Percentiles rank a stretch among this genome's conserved stretches.
Evolutionary conservation across 345 rosid genomes (phyloP).

Genomic region (Reutealis trisperma): DNA sequence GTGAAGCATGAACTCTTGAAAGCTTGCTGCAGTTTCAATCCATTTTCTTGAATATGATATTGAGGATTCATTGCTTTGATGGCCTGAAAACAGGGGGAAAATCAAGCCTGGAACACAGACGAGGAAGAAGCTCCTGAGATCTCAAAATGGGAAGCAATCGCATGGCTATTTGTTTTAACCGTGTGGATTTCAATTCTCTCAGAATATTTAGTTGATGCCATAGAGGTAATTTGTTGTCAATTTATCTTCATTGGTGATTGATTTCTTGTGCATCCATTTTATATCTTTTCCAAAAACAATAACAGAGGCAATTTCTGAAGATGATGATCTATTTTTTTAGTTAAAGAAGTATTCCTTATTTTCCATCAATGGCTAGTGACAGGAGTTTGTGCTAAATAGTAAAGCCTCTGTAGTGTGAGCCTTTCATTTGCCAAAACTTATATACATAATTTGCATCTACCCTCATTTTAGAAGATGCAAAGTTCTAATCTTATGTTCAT

Average conservation of each 20-base stretch:
- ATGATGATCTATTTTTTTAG: neutral
- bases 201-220: constrained; percentile 46
- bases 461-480: neutral
- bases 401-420: neutral
- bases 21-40: neutral
- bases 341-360: neutral
- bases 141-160: constrained; percentile 44
- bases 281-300: neutral
- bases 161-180: constrained; percentile 46
- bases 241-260: neutral
- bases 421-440: neutral
- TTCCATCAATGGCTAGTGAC: neutral
- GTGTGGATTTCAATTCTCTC: constrained; percentile 48
- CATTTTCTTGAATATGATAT: neutral
- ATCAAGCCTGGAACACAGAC: constrained; percentile 18
- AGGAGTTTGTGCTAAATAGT: neutral
- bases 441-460: neutral
- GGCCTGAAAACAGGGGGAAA: constrained; percentile 27
- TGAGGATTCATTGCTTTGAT: neutral
- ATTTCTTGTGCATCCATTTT: neutral
- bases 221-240: constrained; percentile 35
- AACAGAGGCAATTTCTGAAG: constrained; percentile 1
- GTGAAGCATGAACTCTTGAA: neutral
- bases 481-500: neutral
- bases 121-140: constrained; percentile 47